These are phyloP conservation scores for Talaromyces sp. DNA, from an alignment of 2,329 filamentous ascomycete species.

Conservation along the genomic window DNA sequence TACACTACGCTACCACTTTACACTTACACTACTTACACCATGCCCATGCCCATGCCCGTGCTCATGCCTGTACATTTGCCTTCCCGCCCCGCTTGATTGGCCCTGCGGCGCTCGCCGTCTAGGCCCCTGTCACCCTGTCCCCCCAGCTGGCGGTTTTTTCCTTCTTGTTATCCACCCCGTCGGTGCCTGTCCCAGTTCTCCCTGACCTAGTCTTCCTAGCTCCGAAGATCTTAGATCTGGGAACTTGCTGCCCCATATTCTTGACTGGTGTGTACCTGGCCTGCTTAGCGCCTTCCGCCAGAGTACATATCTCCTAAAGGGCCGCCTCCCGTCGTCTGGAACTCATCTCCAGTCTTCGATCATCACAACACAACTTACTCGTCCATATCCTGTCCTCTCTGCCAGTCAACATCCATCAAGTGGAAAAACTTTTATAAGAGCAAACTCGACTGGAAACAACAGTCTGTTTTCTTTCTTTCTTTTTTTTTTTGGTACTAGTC, in stretches of 20 bases:
- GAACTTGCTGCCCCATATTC: slow-evolving; percentile 9
- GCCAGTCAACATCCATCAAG: background rate
- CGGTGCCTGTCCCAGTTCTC: slow-evolving; percentile 10
- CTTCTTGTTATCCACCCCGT: slow-evolving; percentile 7
- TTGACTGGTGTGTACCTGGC: slow-evolving; percentile 4
- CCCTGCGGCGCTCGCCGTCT: background rate
- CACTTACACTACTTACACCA: background rate
- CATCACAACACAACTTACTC: slow-evolving; percentile 2
- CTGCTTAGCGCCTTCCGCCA: slow-evolving; percentile 11
- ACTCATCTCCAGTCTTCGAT: background rate
- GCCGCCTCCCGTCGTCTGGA: slow-evolving; percentile 1
- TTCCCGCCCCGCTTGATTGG: background rate
- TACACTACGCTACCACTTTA: background rate
- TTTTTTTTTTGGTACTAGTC: background rate
- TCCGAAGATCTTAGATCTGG: slow-evolving; percentile 22
- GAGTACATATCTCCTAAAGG: slow-evolving; percentile 5
- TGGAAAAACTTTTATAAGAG: background rate
- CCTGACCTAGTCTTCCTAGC: slow-evolving; percentile 15
- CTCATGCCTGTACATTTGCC: background rate
- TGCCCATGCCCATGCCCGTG: background rate
- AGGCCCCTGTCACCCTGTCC: background rate
- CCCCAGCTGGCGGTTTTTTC: background rate
- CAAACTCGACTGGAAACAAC: background rate
- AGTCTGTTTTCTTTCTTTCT: background rate
- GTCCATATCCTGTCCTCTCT: background rate